A percentile compares a stretch with the other conserved stretches of the same genome.
These are phyloP conservation scores for Fusarium keratoplasticum DNA, from an alignment of 2,329 filamentous ascomycete species.

Conservation along the genomic window DNA sequence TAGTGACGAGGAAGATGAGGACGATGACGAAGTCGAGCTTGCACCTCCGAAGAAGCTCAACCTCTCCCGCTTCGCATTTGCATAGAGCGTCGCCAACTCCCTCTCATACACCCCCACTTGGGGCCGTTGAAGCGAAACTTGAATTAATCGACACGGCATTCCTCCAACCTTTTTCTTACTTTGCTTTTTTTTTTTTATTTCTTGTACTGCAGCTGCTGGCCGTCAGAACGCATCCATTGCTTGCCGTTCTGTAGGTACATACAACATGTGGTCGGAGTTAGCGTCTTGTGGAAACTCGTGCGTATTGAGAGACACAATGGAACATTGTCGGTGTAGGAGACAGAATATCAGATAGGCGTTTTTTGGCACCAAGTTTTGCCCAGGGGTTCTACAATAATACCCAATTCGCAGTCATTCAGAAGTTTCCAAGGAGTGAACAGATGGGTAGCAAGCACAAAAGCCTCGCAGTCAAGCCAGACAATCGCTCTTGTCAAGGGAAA, in stretches of 20 bases:
- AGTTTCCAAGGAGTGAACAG: not conserved
- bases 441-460: not conserved
- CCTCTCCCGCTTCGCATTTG: conserved; percentile 62
- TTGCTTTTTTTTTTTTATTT: not conserved
- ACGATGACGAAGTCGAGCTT: conserved; percentile 46
- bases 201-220: conserved; percentile 8
- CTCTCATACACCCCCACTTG: not conserved
- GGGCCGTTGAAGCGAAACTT: conserved; percentile 1
- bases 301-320: conserved; percentile 10
- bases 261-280: conserved; percentile 17
- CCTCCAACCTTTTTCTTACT: conserved; percentile 17
- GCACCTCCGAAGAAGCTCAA: conserved; percentile 53
- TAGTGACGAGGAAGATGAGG: conserved; percentile 61
- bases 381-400: conserved; percentile 18
- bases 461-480: not conserved
- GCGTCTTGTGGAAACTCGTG: conserved; percentile 17
- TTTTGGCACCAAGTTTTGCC: conserved; percentile 24
- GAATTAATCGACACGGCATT: conserved; percentile 25
- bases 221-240: not conserved
- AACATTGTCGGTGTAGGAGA: conserved; percentile 5
- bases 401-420: not conserved
- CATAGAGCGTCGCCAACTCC: conserved; percentile 27
- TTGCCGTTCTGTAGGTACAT: conserved; percentile 16
- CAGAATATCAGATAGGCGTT: conserved; percentile 36
- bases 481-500: not conserved